Base-by-base conservation (phyloP, 106 monocot species). In the Dendrobium nobile region DNA sequence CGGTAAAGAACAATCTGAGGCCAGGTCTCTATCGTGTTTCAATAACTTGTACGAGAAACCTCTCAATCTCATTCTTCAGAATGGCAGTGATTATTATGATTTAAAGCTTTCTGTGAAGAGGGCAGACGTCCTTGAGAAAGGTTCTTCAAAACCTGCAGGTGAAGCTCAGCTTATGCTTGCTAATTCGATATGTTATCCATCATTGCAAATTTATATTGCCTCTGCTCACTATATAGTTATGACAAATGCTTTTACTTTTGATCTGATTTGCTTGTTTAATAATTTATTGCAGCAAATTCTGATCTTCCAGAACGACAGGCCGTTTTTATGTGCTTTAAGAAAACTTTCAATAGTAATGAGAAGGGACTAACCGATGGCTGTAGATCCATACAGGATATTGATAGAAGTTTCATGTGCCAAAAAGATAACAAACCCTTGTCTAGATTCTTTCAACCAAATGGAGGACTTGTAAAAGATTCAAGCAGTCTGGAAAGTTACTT, bases 321-420 rank as follows among this genome's bases (percentile, higher is more conserved):
- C 78, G 80, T 87, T 80, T 37, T 80, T 82, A 82, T 79, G 81
- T 79, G 84, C 83, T 80, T 78, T 24, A 85, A 80, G 47, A 83
- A 88, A 83, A 45, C 79, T 70, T 68, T 78, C 41, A 42, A 61
- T 18, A 84, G 59, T 79, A 81, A 83, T 79, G 75, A 72, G 44
- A 81, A 76, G 51, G 81, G 76, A 78, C 7, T 26, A 19, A n/a
- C 27, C 13, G 68, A 82, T 26, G 54, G n/a, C 16, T 41, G 59
- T 45, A 40, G 80, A 61, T 74, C 41, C 68, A 28, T 82, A 43
- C 78, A 17, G 26, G 77, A 84, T n/a, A 73, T 44, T 56, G 84
- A 79, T 54, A 85, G 72, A 68, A 81, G 42, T 78, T 20, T 80
- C 22, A 33, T 33, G n/a, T 42, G 54, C 44, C 42, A 44, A 77